phyloP scores from a whole-genome alignment of 805 yeast genomes.

The Wickerhamia fluorescens region DNA sequence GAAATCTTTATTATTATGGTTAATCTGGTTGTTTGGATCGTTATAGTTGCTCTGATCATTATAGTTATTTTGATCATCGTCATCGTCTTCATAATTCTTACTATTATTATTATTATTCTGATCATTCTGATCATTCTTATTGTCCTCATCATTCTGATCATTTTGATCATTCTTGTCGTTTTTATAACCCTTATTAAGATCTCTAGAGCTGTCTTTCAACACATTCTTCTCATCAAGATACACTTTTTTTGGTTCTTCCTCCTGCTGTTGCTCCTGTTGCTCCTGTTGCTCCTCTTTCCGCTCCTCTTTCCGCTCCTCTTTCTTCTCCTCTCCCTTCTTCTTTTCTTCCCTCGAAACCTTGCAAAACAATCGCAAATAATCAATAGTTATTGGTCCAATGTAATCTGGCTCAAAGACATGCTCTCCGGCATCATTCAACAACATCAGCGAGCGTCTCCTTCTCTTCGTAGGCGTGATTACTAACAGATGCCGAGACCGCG shows the following conservation, averaged over 20 bases:
- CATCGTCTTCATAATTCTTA: no score
- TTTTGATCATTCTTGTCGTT: no score
- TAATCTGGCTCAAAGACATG: slow-evolving; percentile 22
- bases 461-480: no score
- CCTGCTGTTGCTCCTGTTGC: background rate
- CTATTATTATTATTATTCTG: no score
- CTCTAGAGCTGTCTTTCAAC: no score
- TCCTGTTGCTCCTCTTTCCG: slow-evolving; percentile 9
- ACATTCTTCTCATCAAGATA: no score
- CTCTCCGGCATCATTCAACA: slow-evolving; percentile 16
- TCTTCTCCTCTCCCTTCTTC: slow-evolving; percentile 7
- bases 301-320: background rate
- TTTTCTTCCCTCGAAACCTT: slow-evolving; percentile 17
- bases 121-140: no score
- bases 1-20: background rate
- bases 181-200: no score
- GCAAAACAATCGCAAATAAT: slow-evolving; percentile 30
- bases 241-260: no score
- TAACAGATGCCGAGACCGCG: slow-evolving; percentile 2
- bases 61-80: no score
- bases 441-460: slow-evolving; percentile 23
- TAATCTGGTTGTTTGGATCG: background rate
- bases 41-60: background rate
- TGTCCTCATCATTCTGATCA: no score
- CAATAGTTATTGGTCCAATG: slow-evolving; percentile 31